Evolutionary conservation across 129 eudicot genomes (phyloP).

Genomic region (Ambrosia trifida): DNA sequence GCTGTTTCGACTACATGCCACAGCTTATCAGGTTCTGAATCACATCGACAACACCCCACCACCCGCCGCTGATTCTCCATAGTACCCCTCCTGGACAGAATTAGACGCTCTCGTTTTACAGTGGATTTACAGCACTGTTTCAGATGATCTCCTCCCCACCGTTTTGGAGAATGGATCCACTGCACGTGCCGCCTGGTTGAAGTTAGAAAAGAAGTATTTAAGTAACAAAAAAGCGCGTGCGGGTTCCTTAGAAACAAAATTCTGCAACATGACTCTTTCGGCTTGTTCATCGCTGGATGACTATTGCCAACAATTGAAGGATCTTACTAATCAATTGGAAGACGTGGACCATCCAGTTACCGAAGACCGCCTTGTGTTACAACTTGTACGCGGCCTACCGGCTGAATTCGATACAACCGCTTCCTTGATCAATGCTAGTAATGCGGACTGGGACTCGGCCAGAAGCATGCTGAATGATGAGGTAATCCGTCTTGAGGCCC

Average conservation of each 20-base stretch:
- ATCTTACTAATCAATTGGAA: not conserved
- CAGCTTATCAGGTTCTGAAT: not conserved
- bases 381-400: not conserved
- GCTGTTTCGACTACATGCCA: not conserved
- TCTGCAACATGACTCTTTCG: not conserved
- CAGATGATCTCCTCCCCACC: not conserved
- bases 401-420: not conserved
- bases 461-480: not conserved
- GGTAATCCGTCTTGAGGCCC: not conserved
- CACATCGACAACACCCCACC: not conserved
- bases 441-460: not conserved
- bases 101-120: not conserved
- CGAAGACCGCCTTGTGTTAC: not conserved
- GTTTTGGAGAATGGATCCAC: not conserved
- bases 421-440: not conserved
- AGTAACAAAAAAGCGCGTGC: not conserved
- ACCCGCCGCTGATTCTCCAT: no score
- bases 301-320: not conserved
- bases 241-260: not conserved
- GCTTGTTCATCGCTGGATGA: not conserved
- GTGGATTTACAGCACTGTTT: not conserved
- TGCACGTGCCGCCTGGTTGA: not conserved
- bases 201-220: not conserved
- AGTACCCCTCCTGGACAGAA: slow-evolving; percentile 9
- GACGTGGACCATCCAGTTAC: not conserved